phyloP scores from a whole-genome alignment of 129 eudicot genomes.

The Escallonia rubra region DNA sequence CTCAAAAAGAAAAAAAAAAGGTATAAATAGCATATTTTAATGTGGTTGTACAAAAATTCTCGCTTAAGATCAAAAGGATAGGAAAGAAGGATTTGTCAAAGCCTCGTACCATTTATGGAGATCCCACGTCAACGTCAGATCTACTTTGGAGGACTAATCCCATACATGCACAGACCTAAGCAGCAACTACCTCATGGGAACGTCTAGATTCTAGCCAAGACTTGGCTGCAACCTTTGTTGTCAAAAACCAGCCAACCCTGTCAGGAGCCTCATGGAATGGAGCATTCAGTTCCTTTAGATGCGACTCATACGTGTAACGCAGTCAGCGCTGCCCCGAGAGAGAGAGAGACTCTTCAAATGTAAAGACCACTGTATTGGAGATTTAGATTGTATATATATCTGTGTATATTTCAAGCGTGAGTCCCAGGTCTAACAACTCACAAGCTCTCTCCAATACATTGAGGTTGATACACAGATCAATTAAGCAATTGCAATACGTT shows the following conservation, averaged over 20 bases:
- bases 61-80: not conserved
- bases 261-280: conserved; percentile 90
- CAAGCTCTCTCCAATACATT: conserved; percentile 69
- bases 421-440: conserved; percentile 61
- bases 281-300: conserved; percentile 72
- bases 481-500: conserved; percentile 77
- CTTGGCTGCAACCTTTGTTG: conserved; percentile 74
- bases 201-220: conserved; percentile 79
- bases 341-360: conserved; percentile 67
- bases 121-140: not conserved
- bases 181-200: conserved; percentile 23
- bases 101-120: conserved; percentile 9
- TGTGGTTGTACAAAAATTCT: no score
- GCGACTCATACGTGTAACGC: conserved; percentile 77
- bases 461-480: conserved; percentile 80
- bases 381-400: conserved; percentile 54
- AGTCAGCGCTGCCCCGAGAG: conserved; percentile 89
- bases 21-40: no score
- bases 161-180: conserved; percentile 17
- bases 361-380: conserved; percentile 67
- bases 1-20: no score
- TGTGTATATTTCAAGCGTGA: conserved; percentile 47
- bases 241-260: conserved; percentile 83
- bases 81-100: not conserved
- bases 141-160: not conserved